phyloP scores from a whole-genome alignment of 2,329 filamentous ascomycete genomes.

The Penicillium occitanis region DNA sequence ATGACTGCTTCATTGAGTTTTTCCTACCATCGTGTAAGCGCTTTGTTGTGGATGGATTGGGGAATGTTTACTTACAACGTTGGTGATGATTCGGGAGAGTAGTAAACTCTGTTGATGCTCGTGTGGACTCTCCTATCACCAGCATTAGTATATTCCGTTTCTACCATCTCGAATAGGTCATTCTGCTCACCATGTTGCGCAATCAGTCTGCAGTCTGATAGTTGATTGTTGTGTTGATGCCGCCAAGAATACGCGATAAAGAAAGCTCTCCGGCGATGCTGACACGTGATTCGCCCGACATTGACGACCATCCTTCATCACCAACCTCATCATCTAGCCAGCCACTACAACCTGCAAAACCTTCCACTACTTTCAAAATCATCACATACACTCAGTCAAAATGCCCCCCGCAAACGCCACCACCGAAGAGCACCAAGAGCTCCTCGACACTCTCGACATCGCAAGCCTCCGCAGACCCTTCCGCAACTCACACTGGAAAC shows the following conservation, averaged over 20 bases:
- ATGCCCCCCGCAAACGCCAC: slow-evolving; percentile 63
- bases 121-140: slow-evolving; percentile 79
- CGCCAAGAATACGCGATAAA: slow-evolving; percentile 21
- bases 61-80: slow-evolving; percentile 65
- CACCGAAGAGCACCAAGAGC: slow-evolving; percentile 78
- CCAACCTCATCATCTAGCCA: neutral
- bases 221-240: slow-evolving; percentile 18
- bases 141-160: neutral
- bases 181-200: neutral
- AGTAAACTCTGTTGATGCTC: slow-evolving; percentile 95
- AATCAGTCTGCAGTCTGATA: neutral
- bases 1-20: slow-evolving; percentile 94
- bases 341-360: neutral
- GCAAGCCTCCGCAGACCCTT: slow-evolving; percentile 83
- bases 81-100: slow-evolving; percentile 92
- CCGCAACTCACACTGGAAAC: slow-evolving; percentile 86
- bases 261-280: slow-evolving; percentile 12
- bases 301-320: neutral
- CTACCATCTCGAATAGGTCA: neutral
- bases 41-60: neutral
- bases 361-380: neutral
- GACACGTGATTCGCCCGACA: slow-evolving; percentile 20
- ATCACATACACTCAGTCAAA: neutral
- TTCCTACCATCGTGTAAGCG: slow-evolving; percentile 59
- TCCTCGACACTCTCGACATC: slow-evolving; percentile 91